Evolutionary conservation across 176 grass and related monocot species (phyloP).

Genomic region (Oryza coarctata): DNA sequence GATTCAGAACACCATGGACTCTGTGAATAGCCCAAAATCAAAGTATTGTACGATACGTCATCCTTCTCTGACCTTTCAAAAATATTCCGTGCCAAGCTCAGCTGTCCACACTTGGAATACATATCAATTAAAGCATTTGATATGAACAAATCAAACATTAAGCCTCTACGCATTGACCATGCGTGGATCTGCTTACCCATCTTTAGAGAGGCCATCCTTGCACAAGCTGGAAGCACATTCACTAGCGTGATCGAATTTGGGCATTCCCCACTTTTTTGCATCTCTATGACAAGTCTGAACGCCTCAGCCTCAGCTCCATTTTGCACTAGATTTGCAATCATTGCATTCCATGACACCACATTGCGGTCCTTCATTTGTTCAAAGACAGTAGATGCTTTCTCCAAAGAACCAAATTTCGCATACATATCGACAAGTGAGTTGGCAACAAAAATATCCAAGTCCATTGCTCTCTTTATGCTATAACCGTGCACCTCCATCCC

Average conservation of each 20-base stretch:
- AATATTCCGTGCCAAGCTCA: slow-evolving; percentile 51
- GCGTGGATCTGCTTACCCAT: slow-evolving; percentile 84
- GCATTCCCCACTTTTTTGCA: slow-evolving; percentile 56
- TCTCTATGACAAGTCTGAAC: slow-evolving; percentile 46
- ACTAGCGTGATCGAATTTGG: slow-evolving; percentile 71
- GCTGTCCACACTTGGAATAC: slow-evolving; percentile 76
- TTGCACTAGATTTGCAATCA: slow-evolving; percentile 73
- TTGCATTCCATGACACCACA: slow-evolving; percentile 81
- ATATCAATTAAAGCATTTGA: slow-evolving; percentile 90
- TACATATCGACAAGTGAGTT: slow-evolving; percentile 92
- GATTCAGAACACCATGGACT: slow-evolving; percentile 54
- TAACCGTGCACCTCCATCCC: slow-evolving; percentile 70
- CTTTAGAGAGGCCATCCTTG: slow-evolving; percentile 61
- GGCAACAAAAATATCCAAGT: slow-evolving; percentile 65
- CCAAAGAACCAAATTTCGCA: slow-evolving; percentile 63
- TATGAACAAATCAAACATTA: slow-evolving; percentile 62
- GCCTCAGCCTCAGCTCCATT: slow-evolving; percentile 64
- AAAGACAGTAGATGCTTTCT: slow-evolving; percentile 58
- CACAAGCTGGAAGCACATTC: slow-evolving; percentile 82
- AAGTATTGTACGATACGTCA: slow-evolving; percentile 76
- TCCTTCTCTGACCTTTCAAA: slow-evolving; percentile 77
- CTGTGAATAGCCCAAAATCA: slow-evolving; percentile 78
- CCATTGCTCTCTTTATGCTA: slow-evolving; percentile 50
- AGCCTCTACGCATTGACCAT: slow-evolving; percentile 50
- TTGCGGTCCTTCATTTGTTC: slow-evolving; percentile 48